These are phyloP conservation scores for Austropuccinia psidii DNA, from an alignment of 1,284 basidiomycete genomes.

Conservation along the genomic window DNA sequence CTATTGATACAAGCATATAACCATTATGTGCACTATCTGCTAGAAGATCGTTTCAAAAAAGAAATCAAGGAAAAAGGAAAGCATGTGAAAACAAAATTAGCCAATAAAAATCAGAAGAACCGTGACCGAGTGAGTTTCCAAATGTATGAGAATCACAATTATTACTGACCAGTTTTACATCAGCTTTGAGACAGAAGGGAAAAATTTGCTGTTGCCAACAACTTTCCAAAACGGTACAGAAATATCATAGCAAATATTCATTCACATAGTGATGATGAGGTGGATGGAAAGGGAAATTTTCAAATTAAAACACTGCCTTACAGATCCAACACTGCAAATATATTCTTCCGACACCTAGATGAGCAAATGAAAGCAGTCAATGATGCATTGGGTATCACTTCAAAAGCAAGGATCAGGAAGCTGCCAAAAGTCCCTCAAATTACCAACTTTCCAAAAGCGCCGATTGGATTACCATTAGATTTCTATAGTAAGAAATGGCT, in stretches of 20 bases:
- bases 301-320: neutral
- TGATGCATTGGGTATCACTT: neutral
- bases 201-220: too few species aligned
- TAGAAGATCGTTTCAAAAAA: neutral
- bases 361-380: neutral
- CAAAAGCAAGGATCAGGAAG: neutral
- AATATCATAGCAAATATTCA: neutral
- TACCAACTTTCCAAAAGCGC: neutral
- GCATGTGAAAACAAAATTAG: neutral
- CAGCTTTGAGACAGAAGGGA: neutral
- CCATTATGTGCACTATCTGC: neutral
- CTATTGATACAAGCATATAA: neutral
- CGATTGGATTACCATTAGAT: neutral
- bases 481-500: neutral
- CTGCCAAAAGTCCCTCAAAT: neutral
- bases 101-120: neutral
- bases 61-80: neutral
- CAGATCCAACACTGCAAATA: neutral
- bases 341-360: neutral
- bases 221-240: neutral
- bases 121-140: neutral
- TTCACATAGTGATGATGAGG: neutral
- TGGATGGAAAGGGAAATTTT: neutral
- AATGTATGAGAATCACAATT: neutral
- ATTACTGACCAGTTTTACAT: neutral